These are phyloP conservation scores for Diaporthe destruens DNA, from an alignment of 2,329 filamentous ascomycete genomes.

Conservation along the genomic window DNA sequence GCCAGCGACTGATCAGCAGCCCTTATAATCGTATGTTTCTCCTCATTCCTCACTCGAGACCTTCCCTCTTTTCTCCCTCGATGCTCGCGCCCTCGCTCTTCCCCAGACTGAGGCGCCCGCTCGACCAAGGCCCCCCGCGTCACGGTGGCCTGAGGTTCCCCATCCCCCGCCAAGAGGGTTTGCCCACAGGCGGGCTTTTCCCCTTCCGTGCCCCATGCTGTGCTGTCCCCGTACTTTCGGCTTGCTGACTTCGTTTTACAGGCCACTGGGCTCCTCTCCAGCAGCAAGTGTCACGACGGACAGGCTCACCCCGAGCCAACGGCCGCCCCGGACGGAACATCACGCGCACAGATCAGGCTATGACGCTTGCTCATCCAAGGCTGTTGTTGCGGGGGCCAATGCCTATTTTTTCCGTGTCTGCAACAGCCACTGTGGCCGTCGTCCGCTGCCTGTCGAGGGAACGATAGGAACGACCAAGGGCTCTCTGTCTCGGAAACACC, in stretches of 20 bases:
- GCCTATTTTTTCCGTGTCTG: constrained; percentile 8
- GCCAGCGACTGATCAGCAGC: constrained; percentile 39
- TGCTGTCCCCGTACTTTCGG: background rate
- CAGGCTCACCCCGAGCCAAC: constrained; percentile 38
- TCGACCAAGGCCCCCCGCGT: constrained; percentile 31
- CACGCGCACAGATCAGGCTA: constrained; percentile 28
- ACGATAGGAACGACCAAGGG: background rate
- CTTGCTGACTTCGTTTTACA: constrained; percentile 26
- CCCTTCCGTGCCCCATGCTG: constrained; percentile 3
- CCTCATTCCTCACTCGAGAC: constrained; percentile 33
- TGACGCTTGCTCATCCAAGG: constrained; percentile 28
- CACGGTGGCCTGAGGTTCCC: constrained; percentile 28
- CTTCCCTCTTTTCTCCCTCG: constrained; percentile 30
- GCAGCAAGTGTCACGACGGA: constrained; percentile 31
- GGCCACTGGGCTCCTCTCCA: constrained; percentile 25
- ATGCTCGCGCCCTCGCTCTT: constrained; percentile 32
- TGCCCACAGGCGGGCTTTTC: background rate
- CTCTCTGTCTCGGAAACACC: background rate
- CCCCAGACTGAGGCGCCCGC: constrained; percentile 34
- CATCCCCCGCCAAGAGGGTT: constrained; percentile 21
- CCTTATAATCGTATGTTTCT: constrained; percentile 43
- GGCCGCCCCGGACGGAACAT: constrained; percentile 13
- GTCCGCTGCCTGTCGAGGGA: background rate
- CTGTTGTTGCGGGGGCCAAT: constrained; percentile 1
- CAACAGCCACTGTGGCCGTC: background rate